Base-by-base conservation (phyloP, 2,329 filamentous ascomycete species). In the Purpureocillium lavendulum region DNA sequence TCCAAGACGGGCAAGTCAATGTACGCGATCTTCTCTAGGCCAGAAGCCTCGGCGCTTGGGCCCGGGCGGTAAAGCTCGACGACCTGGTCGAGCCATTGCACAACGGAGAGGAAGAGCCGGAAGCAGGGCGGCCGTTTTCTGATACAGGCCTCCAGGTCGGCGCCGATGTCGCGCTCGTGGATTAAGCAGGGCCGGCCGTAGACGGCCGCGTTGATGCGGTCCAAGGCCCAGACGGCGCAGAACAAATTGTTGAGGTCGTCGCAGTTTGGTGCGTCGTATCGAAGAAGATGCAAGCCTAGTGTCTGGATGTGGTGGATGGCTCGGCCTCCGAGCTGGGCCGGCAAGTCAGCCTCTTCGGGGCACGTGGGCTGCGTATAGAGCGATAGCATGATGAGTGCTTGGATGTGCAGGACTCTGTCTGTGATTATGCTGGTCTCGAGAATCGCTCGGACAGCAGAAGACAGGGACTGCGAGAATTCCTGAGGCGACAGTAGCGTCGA, bases 191-290 rank as follows among this genome's bases (percentile, higher is more conserved):
- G 73, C 1, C 77, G 64, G 6, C 76, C 77, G 41, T 79, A 73
- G n/a, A 77, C 66, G 0, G 76, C 71, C 1, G 74, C 68, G 35
- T 75, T 75, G 33, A 82, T 64, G 12, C 74, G 65, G 49, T 82
- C 78, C 2, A 82, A 53, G 0, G 75, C 75, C 75, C 75, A 81
- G 1, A 78, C 60, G 7, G 70, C 73, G 48, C 74, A 80, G 33
- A 78, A 77, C 2, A 80, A 48, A 3, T 62, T 67, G 39, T 71
- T 67, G 3, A 67, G 57, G 18, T 68, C 64, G 32, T 67, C 60
- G 9, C 59, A 55, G 18, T 63, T 62, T 1, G 61, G 56, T 16
- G 50, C 61, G 36, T 65, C 55, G 39, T 66, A 61, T 4, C 60
- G 59, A 0, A 66, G 45, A 0, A 80, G 61, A 40, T 81, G 77